These are phyloP conservation scores for Neonectria sp. DNA, from an alignment of 2,329 filamentous ascomycete genomes.

Conservation along the genomic window DNA sequence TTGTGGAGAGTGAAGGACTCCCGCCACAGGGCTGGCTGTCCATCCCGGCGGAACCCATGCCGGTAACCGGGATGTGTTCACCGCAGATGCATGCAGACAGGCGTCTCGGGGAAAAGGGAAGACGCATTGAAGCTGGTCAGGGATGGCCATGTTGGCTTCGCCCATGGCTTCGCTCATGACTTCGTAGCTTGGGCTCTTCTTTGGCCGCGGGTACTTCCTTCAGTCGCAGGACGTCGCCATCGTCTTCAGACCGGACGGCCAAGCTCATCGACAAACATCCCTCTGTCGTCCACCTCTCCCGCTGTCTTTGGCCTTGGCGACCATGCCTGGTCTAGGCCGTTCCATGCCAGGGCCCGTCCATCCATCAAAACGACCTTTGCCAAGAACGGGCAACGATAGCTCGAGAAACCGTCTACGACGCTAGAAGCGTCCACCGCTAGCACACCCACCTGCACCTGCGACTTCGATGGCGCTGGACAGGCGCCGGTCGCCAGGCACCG, in stretches of 20 bases:
- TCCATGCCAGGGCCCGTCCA: neutral
- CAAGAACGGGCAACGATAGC: neutral
- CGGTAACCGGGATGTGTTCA: neutral
- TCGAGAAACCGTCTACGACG: neutral
- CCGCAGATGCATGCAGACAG: neutral
- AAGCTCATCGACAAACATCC: neutral
- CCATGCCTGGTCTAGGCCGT: neutral
- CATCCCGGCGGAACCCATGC: neutral
- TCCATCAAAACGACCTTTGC: neutral
- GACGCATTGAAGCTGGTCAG: too few relatives aligned
- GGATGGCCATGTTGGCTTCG: too few relatives aligned
- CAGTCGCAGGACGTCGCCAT: too few relatives aligned
- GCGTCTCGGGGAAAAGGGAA: too few relatives aligned
- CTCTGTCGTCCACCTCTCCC: neutral
- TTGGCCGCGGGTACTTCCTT: neutral
- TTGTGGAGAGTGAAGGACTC: neutral
- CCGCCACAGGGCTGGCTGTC: too few relatives aligned
- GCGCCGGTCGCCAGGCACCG: neutral
- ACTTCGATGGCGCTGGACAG: neutral
- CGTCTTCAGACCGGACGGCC: neutral
- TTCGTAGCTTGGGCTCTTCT: neutral
- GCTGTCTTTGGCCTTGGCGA: neutral
- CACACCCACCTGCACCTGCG: neutral
- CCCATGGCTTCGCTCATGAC: too few relatives aligned
- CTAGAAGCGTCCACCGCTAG: conserved; percentile 8